phyloP scores from a whole-genome alignment of 2,329 filamentous ascomycete genomes.

The Sporothrix phasma region DNA sequence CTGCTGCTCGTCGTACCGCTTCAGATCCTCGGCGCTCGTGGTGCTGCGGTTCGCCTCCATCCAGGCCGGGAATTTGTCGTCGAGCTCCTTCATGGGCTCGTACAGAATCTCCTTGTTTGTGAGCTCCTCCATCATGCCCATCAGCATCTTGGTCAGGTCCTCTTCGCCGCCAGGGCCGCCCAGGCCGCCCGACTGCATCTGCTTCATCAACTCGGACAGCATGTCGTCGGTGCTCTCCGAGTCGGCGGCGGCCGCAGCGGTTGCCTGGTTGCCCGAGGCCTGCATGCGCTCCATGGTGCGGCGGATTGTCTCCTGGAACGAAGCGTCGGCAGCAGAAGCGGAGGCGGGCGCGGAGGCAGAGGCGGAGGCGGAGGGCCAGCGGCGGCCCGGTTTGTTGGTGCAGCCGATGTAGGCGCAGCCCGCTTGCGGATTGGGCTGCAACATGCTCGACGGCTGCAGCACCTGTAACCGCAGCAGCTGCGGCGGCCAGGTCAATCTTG shows the following conservation, averaged over 20 bases:
- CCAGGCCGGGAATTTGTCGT: constrained; percentile 89
- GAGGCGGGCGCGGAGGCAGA: constrained; percentile 26
- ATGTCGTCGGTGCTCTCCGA: constrained; percentile 57
- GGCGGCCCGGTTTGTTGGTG: constrained; percentile 25
- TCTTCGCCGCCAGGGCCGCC: constrained; percentile 58
- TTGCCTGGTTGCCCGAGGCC: constrained; percentile 73
- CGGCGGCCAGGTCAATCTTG: constrained; percentile 21
- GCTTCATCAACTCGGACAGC: constrained; percentile 83
- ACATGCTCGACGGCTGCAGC: constrained; percentile 20
- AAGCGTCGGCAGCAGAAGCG: constrained; percentile 34
- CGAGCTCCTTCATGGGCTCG: constrained; percentile 94
- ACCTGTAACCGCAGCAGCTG: constrained; percentile 20
- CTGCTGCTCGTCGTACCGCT: constrained; percentile 74
- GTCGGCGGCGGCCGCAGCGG: constrained; percentile 61
- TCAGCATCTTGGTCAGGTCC: constrained; percentile 86
- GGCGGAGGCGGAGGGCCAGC: constrained; percentile 22
- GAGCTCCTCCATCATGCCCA: constrained; percentile 98
- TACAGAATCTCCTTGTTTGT: constrained; percentile 98
- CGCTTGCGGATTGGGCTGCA: constrained; percentile 1
- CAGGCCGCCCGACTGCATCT: constrained; percentile 56
- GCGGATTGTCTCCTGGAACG: constrained; percentile 86
- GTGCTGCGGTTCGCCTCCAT: constrained; percentile 63
- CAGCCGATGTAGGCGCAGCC: constrained; percentile 27
- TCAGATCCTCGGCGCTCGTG: constrained; percentile 60
- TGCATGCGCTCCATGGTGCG: constrained; percentile 96